Percentiles rank a stretch among this genome's conserved stretches.
phyloP scores from a whole-genome alignment of 176 grass and related monocot genomes.

The Oryza brachyantha region DNA sequence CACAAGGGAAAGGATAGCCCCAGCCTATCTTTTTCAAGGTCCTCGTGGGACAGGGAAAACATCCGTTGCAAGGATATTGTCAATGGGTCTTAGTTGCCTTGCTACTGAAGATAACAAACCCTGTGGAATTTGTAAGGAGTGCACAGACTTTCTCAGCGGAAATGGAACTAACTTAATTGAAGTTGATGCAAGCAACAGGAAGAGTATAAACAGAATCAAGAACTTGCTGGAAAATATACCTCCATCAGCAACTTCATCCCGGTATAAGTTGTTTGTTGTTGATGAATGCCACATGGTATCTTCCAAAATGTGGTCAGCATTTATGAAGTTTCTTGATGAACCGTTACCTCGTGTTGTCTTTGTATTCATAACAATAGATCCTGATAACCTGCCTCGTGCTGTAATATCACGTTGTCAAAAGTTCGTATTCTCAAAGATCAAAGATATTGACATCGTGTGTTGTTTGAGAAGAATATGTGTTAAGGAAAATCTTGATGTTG shows the following conservation, averaged over 20 bases:
- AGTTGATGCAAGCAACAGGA: slow-evolving; percentile 76
- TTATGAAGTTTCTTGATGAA: slow-evolving; percentile 71
- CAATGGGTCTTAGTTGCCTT: slow-evolving; percentile 64
- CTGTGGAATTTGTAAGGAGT: slow-evolving; percentile 71
- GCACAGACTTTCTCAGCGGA: slow-evolving; percentile 45
- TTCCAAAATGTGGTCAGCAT: slow-evolving; percentile 57
- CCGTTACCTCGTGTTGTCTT: slow-evolving; percentile 49
- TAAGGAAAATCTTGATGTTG: slow-evolving; percentile 64
- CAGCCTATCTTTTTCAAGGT: slow-evolving; percentile 91
- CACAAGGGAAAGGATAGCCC: slow-evolving; percentile 67
- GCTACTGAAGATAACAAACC: slow-evolving; percentile 63
- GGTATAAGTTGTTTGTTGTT: slow-evolving; percentile 57
- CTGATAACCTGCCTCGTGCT: slow-evolving; percentile 48
- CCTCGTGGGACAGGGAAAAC: slow-evolving; percentile 93
- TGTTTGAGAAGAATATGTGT: slow-evolving; percentile 54
- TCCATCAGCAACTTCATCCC: slow-evolving; percentile 33
- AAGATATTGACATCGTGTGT: slow-evolving; percentile 59
- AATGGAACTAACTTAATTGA: slow-evolving; percentile 50
- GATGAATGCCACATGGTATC: slow-evolving; percentile 67
- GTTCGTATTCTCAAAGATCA: slow-evolving; percentile 56
- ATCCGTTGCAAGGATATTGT: slow-evolving; percentile 69
- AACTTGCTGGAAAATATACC: slow-evolving; percentile 49
- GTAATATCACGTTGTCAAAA: slow-evolving; percentile 65
- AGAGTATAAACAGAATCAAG: slow-evolving; percentile 54
- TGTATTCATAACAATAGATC: slow-evolving; percentile 57